A percentile compares a stretch with the other conserved stretches of the same genome.
Evolutionary conservation across 371 early-diverging fungal genomes (phyloP).

Genomic region (Nematocida ausubeli): DNA sequence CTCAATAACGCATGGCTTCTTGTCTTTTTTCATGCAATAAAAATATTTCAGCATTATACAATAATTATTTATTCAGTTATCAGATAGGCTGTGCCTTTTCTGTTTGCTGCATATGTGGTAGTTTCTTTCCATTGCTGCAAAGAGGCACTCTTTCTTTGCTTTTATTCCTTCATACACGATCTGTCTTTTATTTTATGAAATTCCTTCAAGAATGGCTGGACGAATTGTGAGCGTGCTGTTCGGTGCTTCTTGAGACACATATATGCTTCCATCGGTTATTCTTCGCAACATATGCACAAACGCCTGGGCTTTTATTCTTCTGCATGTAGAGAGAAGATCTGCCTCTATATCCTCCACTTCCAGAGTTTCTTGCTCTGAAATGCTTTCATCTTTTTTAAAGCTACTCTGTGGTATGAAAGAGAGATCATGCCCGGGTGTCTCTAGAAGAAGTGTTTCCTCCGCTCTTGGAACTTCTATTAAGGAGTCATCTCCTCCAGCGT

Average conservation of each 20-base stretch:
- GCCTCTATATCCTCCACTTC: neutral
- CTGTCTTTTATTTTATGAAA: neutral
- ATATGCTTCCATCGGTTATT: neutral
- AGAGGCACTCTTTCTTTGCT: neutral
- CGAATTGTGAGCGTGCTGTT: neutral
- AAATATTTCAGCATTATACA: constrained; percentile 12
- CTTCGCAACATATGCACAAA: neutral
- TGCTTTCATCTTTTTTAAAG: neutral
- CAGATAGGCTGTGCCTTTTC: neutral
- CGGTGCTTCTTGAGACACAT: neutral
- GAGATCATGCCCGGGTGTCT: neutral
- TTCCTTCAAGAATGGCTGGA: neutral
- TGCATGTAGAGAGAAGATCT: neutral
- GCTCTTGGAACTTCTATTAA: neutral
- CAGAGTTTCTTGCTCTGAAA: neutral
- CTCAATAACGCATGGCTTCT: constrained; percentile 26
- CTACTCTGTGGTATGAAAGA: neutral
- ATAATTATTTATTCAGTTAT: neutral
- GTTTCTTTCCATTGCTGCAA: neutral
- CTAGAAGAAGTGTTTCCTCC: neutral
- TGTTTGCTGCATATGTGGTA: neutral
- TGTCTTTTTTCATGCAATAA: constrained; percentile 20
- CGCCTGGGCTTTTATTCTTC: neutral
- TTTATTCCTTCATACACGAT: neutral
- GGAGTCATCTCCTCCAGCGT: neutral